Evolutionary conservation across 139 green algal genomes (phyloP), one percentile per base, ranked within the genome.

Genomic region (Micromonas commoda): DNA sequence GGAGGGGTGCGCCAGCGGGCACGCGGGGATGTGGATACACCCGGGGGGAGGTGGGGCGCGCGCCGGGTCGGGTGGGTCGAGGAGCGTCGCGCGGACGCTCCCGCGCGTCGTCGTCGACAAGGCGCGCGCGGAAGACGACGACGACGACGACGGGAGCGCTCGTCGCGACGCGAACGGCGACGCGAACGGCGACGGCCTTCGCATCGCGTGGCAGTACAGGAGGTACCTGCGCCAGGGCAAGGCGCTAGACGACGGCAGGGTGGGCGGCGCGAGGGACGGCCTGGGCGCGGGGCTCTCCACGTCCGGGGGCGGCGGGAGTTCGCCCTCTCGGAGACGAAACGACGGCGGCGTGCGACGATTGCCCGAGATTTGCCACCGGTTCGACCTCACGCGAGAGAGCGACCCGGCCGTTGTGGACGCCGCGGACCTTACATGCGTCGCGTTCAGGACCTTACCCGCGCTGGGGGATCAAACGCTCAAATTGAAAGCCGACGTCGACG

Each of bases 171-270:
- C 9, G 5, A 26, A 68, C 71, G 35, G 6, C 72, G 72, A 23
- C 54, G 72, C 21, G 5, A 52, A 9, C 54, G 64, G 23, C 37
- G 68, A 75, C 6, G 68, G 68, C 4, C 53, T 75, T 35, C 37
- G 38, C 37, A 75, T 75, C 68, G 68, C 68, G 68, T 75, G 68
- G 68, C 68, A 75, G 29, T 75, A 75, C 29, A 19, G 68, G 20
- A 35, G 68, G 19, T 75, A 75, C 61, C 29, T 75, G 1, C 31
- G 53, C 1, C 24, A 61, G 37, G 38, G 68, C 21, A 38, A 38
- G 3, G 34, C 37, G 68, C 37, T 63, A 26, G 37, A 75, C 21
- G 35, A 75, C 29, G 4, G 21, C 37, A 5, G 68, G 20, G 38
- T 60, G 16, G 68, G 67, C n/a, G 28, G 20, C 13, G 35, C 13